Evolutionary conservation across 2,329 filamentous ascomycete species (phyloP).

Genomic region (Pseudophaeomoniella oleicola): DNA sequence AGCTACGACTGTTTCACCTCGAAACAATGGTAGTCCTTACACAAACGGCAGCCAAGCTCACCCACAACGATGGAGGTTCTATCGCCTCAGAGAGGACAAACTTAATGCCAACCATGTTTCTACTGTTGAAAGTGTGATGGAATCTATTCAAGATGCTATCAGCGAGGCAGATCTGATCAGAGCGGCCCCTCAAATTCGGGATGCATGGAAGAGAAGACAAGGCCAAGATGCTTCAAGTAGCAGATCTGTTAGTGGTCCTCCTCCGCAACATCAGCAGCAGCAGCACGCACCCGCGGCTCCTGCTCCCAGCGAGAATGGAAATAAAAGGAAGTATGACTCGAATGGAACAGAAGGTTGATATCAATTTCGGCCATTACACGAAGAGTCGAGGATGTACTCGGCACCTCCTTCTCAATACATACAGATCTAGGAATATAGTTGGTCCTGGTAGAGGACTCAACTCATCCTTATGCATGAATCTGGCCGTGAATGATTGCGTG

Average conservation of each 20-base stretch:
- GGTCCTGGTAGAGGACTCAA: neutral
- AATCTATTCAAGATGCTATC: conserved; percentile 78
- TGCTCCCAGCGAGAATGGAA: neutral
- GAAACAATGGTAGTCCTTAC: neutral
- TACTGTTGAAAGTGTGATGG: conserved; percentile 72
- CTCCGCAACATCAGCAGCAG: neutral
- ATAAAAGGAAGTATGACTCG: neutral
- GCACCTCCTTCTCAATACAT: neutral
- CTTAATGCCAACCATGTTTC: conserved; percentile 74
- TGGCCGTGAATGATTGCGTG: no score
- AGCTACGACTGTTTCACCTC: neutral
- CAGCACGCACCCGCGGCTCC: neutral
- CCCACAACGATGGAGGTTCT: conserved; percentile 57
- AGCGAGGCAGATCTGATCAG: conserved; percentile 65
- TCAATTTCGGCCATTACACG: no score
- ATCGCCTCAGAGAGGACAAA: conserved; percentile 89
- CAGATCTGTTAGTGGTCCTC: neutral
- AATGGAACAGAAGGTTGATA: neutral
- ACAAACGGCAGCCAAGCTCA: conserved; percentile 31
- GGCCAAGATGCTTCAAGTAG: neutral
- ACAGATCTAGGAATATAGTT: neutral
- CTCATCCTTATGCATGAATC: neutral
- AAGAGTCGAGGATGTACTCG: no score
- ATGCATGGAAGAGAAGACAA: conserved; percentile 58
- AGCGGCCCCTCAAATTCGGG: conserved; percentile 55